These are phyloP conservation scores for Ettlia oleoabundans DNA, from an alignment of 139 green algal species.

Conservation along the genomic window DNA sequence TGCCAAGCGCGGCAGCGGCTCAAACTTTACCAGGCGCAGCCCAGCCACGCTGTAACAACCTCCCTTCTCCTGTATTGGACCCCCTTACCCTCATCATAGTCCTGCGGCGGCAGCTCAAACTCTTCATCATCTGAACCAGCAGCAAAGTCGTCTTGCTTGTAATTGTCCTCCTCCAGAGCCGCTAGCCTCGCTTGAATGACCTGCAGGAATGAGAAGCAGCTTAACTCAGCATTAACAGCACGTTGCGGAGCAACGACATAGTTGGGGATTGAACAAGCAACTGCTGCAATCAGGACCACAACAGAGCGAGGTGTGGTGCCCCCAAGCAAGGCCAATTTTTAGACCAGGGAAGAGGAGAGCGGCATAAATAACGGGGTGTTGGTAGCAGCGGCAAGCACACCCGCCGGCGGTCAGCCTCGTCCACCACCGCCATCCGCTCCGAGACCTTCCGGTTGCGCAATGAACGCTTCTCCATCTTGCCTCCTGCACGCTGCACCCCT, in stretches of 20 bases:
- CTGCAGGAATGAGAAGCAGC: not conserved
- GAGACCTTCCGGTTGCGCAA: constrained; percentile 68
- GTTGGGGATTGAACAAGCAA: not conserved
- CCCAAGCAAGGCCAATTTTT: not conserved
- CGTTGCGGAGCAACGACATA: not conserved
- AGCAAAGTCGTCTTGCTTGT: constrained; percentile 54
- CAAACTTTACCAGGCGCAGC: too few species aligned
- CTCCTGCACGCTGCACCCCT: not conserved
- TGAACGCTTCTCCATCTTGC: constrained; percentile 3
- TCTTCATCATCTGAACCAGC: constrained; percentile 68
- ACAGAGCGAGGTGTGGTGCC: not conserved
- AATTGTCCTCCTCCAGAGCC: constrained; percentile 79
- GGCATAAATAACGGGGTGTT: not conserved
- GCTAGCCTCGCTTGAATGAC: constrained; percentile 60
- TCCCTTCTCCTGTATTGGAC: not conserved
- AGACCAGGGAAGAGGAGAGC: not conserved
- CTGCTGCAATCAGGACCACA: not conserved
- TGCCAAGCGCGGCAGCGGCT: too few species aligned
- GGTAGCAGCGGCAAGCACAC: constrained; percentile 32
- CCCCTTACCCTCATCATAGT: constrained; percentile 51
- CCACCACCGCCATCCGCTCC: constrained; percentile 73
- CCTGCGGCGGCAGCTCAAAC: constrained; percentile 52
- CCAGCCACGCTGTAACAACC: not conserved
- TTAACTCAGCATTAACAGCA: not conserved
- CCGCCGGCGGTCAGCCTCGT: constrained; percentile 61